Conservation (phyloP, 1,284 basidiomycete genomes). For the Sphaerobolus stellatus region DNA sequence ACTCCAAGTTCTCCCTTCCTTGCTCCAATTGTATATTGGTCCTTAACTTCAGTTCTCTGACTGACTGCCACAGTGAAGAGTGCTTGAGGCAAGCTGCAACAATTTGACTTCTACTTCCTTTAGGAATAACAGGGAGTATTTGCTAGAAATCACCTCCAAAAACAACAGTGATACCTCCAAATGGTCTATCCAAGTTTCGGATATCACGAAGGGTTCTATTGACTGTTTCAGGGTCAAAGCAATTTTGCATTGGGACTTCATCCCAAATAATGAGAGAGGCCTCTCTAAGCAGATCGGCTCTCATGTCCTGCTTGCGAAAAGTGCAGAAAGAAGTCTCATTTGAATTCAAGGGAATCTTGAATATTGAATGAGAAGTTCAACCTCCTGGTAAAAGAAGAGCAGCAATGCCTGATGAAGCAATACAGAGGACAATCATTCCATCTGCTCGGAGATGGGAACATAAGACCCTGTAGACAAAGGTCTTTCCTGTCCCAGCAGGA, state of each 20-base stretch:
- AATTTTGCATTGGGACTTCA: slow-evolving; percentile 38
- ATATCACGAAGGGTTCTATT: slow-evolving; percentile 35
- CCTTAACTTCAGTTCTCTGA: slow-evolving; percentile 24
- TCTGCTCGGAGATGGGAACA: slow-evolving; percentile 28
- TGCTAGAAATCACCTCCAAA: slow-evolving; percentile 47
- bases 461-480: slow-evolving; percentile 44
- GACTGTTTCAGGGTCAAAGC: slow-evolving; percentile 29
- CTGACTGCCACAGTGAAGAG: slow-evolving; percentile 29
- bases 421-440: slow-evolving; percentile 39
- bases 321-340: slow-evolving; percentile 30
- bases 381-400: slow-evolving; percentile 41
- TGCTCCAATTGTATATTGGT: slow-evolving; percentile 31
- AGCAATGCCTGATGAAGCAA: slow-evolving; percentile 47
- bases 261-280: slow-evolving; percentile 40
- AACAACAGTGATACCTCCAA: slow-evolving; percentile 42
- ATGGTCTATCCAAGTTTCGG: slow-evolving; percentile 26
- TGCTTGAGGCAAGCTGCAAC: slow-evolving; percentile 27
- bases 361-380: slow-evolving; percentile 42
- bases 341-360: slow-evolving; percentile 43
- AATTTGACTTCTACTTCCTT: slow-evolving; percentile 29
- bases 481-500: slow-evolving; percentile 50
- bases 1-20: slow-evolving; percentile 19
- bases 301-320: slow-evolving; percentile 26
- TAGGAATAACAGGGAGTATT: slow-evolving; percentile 38
- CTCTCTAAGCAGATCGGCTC: slow-evolving; percentile 28